Base-by-base conservation (phyloP, 305 asterid species). In the Caryopteris hybrid region DNA sequence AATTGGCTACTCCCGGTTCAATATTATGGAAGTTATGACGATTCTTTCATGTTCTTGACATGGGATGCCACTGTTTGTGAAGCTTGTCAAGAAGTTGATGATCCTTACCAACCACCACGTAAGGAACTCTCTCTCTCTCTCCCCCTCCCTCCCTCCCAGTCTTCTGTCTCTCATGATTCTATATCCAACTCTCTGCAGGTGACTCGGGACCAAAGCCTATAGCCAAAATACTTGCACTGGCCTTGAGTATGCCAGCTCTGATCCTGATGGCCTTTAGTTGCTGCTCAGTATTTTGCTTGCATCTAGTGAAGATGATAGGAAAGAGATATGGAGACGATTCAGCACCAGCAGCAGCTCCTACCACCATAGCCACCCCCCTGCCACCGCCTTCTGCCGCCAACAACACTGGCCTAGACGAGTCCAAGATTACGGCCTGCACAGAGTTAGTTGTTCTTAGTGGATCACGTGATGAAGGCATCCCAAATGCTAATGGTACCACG, bases 61-160 rank as follows among this genome's bases (percentile, higher is more conserved):
- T 79, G 80, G 80, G 53, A 62, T 45, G 17, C 4, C 8, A 11
- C 22, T 58, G 72, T 9, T 39, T 79, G 83, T 43, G 27, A 23
- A 11, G 67, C 64, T 13, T 71, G 80, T 61, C 17, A 52, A 45
- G 70, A 5, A 48, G 27, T 7, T 22, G 62, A 14, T 21, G 17
- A 1, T 36, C 11, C 10, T 36, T 0, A 51, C 33, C 47, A 39
- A 31, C 18, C 50, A 4, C 10, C 33, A 51, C 64, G 79, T 63
- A 38, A 46, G 72, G 25, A 56, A 23, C 17, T 43, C 33, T 47
- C 52, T 22, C 31, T 20, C 50, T 36, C 6, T 56, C 25, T 31
- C 3, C 8, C 31, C 4, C 11, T 10, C 11, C 12, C 27, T 56
- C n/a, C 31, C 7, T n/a, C n/a, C n/a, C n/a, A n/a, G n/a, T n/a